Conservation (phyloP, 2,329 filamentous ascomycete genomes). For the Westerdykella sp. region DNA sequence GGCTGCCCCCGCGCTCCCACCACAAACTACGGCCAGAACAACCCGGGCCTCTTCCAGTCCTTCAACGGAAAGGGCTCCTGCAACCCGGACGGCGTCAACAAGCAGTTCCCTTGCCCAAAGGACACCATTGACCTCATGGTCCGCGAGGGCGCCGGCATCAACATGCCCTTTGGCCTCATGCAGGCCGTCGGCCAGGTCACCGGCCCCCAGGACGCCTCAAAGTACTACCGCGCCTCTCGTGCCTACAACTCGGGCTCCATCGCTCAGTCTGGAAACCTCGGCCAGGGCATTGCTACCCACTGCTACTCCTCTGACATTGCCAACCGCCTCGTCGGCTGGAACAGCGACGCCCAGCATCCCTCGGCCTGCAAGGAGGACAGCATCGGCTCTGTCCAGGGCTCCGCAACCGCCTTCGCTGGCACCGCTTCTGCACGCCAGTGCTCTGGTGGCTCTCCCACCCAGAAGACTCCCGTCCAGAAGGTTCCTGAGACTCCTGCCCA, state of each 20-base stretch:
- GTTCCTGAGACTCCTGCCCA: background rate
- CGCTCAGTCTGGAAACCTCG: conserved; percentile 23
- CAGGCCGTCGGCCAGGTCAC: conserved; percentile 31
- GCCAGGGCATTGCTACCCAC: conserved; percentile 40
- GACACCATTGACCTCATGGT: conserved; percentile 39
- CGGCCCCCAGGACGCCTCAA: conserved; percentile 28
- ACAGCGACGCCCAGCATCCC: conserved; percentile 8
- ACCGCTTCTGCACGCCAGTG: background rate
- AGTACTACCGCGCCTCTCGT: conserved; percentile 45
- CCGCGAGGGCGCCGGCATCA: conserved; percentile 42
- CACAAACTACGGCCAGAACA: conserved; percentile 37
- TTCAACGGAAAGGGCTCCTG: conserved; percentile 25
- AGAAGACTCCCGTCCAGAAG: background rate
- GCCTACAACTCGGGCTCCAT: conserved; percentile 44
- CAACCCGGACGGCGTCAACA: conserved; percentile 31
- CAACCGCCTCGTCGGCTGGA: conserved; percentile 44
- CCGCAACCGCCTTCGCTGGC: background rate
- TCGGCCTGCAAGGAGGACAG: conserved; percentile 13
- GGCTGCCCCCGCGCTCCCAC: conserved; percentile 44
- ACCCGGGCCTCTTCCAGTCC: conserved; percentile 46
- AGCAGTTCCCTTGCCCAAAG: conserved; percentile 37
- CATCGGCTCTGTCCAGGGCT: conserved; percentile 10
- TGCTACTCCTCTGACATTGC: conserved; percentile 50
- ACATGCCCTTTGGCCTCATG: conserved; percentile 39
- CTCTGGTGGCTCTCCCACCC: background rate